phyloP scores from a whole-genome alignment of 2,329 filamentous ascomycete genomes.

The Penicillium sp. region DNA sequence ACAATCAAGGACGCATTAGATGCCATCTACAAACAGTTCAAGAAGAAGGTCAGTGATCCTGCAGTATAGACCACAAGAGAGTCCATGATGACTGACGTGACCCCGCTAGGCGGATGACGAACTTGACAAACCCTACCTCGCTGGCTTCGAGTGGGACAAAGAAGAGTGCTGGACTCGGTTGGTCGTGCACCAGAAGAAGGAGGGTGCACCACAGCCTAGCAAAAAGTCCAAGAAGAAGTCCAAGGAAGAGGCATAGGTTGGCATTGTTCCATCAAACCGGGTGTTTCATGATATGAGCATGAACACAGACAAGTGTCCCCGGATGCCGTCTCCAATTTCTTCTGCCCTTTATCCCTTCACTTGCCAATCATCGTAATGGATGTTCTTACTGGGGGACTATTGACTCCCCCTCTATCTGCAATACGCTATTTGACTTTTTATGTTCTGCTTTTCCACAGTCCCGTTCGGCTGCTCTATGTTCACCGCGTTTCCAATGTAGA shows the following conservation, averaged over 20 bases:
- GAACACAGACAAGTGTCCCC: background rate
- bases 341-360: background rate
- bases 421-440: background rate
- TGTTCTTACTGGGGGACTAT: conserved; percentile 4
- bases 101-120: conserved; percentile 76
- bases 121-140: conserved; percentile 79
- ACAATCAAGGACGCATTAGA: conserved; percentile 97
- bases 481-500: conserved; percentile 24
- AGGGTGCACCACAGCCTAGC: conserved; percentile 48
- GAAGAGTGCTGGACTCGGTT: conserved; percentile 86
- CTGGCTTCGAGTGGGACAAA: conserved; percentile 94
- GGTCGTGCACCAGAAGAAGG: conserved; percentile 78
- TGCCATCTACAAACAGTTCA: conserved; percentile 93
- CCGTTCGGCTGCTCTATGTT: conserved; percentile 13
- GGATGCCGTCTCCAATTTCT: background rate
- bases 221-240: conserved; percentile 60
- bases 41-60: conserved; percentile 73
- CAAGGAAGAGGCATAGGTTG: conserved; percentile 33
- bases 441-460: background rate
- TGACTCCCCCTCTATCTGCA: conserved; percentile 5
- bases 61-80: background rate
- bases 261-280: background rate
- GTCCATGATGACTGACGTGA: conserved; percentile 1
- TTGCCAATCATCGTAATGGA: conserved; percentile 3
- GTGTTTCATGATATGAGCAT: background rate